These are phyloP conservation scores for Wickerhamiella galacta DNA, from an alignment of 805 yeast genomes.

Conservation along the genomic window DNA sequence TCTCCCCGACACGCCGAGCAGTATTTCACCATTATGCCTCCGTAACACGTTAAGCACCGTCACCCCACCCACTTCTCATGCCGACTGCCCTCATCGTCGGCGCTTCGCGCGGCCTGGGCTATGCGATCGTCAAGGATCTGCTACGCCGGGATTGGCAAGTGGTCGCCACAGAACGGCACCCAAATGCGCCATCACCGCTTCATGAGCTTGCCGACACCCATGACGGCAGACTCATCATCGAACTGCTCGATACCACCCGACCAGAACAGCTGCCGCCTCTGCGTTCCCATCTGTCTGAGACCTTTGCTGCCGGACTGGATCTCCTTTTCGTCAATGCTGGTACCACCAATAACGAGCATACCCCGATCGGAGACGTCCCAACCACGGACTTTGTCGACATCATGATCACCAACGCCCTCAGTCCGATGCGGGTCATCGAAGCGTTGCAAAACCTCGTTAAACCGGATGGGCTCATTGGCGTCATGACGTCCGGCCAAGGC, in stretches of 20 bases:
- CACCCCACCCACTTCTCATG: too few relatives aligned
- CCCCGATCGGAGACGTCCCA: conserved; percentile 39
- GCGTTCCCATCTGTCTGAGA: background rate
- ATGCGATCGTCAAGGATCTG: conserved; percentile 43
- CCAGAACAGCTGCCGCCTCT: conserved; percentile 19
- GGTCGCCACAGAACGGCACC: background rate
- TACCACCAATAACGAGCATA: conserved; percentile 58
- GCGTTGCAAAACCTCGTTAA: conserved; percentile 37
- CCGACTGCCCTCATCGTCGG: conserved; percentile 52
- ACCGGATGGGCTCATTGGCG: conserved; percentile 32
- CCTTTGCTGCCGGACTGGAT: conserved; percentile 28
- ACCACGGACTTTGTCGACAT: conserved; percentile 42
- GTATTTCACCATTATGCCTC: too few relatives aligned
- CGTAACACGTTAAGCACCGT: too few relatives aligned
- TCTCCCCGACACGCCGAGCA: too few relatives aligned
- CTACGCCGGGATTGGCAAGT: conserved; percentile 33
- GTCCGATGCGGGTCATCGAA: conserved; percentile 47
- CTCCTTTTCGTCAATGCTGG: conserved; percentile 61
- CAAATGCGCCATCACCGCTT: conserved; percentile 11
- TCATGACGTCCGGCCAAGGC: conserved; percentile 48
- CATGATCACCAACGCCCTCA: conserved; percentile 39
- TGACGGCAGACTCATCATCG: too few relatives aligned
- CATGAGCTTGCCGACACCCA: too few relatives aligned
- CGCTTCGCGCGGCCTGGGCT: conserved; percentile 55
- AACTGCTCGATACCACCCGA: conserved; percentile 28